A percentile compares a stretch with the other conserved stretches of the same genome.
phyloP scores from a whole-genome alignment of 1,284 basidiomycete genomes.

The Trichosporon sp. region DNA sequence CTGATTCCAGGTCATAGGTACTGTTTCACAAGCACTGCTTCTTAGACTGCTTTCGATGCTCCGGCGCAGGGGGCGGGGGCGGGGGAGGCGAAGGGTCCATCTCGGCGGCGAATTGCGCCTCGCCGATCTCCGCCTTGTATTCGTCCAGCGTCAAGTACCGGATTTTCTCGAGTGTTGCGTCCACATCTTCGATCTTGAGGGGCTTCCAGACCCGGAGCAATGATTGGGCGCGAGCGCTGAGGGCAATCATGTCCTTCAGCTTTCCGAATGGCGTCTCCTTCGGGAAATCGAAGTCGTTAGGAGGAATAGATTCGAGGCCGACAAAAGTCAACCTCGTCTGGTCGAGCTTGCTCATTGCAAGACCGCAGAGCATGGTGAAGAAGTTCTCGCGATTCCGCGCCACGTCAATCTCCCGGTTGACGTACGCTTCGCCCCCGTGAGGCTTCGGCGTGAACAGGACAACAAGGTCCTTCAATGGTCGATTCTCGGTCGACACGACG shows the following conservation, averaged over 20 bases:
- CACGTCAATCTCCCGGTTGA: neutral
- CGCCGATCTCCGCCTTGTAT: neutral
- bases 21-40: neutral
- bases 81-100: neutral
- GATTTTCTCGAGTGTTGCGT: neutral
- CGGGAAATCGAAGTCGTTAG: neutral
- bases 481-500: neutral
- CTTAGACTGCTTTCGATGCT: neutral
- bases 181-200: neutral
- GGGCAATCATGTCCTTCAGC: neutral
- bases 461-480: neutral
- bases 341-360: neutral
- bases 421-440: neutral
- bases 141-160: neutral
- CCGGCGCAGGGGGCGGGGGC: neutral
- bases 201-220: neutral
- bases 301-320: neutral
- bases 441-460: neutral
- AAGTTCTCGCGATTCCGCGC: neutral
- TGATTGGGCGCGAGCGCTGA: neutral
- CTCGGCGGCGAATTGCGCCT: slow-evolving; percentile 1
- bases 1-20: too few relatives aligned
- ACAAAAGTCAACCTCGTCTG: neutral
- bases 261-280: neutral
- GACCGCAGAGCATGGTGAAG: neutral